These are phyloP conservation scores for Steccherinum ochraceum DNA, from an alignment of 768 basidiomycete genomes.

Conservation along the genomic window DNA sequence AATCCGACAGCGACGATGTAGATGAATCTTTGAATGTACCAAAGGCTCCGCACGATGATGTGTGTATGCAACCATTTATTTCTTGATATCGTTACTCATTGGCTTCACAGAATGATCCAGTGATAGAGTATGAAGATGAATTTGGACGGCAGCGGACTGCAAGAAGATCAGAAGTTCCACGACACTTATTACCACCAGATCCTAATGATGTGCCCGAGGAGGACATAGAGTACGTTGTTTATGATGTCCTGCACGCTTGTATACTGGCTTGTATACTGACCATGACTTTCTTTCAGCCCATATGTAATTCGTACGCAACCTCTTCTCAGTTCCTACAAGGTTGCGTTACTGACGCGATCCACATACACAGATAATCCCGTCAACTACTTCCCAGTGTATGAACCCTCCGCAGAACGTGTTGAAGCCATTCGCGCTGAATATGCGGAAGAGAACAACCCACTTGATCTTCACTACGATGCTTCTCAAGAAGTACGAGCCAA, in stretches of 20 bases:
- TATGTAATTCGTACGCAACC: constrained; percentile 18
- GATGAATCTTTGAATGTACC: constrained; percentile 74
- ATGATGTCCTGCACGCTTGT: constrained; percentile 17
- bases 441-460: constrained; percentile 66
- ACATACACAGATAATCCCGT: constrained; percentile 72
- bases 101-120: constrained; percentile 54
- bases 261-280: background rate
- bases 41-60: constrained; percentile 29
- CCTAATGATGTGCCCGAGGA: constrained; percentile 39
- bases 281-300: constrained; percentile 11
- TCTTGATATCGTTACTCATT: background rate
- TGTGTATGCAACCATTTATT: background rate
- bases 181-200: constrained; percentile 47
- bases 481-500: constrained; percentile 76
- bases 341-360: no score
- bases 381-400: constrained; percentile 83
- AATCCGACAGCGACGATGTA: constrained; percentile 69
- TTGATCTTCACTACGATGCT: constrained; percentile 77
- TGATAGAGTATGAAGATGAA: constrained; percentile 84
- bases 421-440: constrained; percentile 67
- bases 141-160: constrained; percentile 73
- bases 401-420: constrained; percentile 74
- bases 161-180: constrained; percentile 70
- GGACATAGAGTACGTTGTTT: constrained; percentile 43
- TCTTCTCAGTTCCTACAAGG: constrained; percentile 4